Evolutionary conservation across 768 basidiomycete species (phyloP), one percentile per base, ranked within the genome.

Genomic region (Psilocybe azurescens): DNA sequence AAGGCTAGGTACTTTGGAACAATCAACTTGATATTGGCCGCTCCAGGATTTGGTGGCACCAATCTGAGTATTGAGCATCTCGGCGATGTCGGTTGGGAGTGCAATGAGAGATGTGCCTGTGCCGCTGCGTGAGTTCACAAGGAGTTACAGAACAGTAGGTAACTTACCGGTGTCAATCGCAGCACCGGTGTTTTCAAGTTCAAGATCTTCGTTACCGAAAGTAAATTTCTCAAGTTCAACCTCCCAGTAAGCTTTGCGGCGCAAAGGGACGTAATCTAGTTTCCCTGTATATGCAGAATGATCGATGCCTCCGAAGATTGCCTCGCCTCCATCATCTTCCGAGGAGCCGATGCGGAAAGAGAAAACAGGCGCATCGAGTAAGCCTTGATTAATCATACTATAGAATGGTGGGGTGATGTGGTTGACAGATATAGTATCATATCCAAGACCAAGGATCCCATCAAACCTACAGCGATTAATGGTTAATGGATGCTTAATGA

Each of bases 161-260:
- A 10, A 66, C 72, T 58, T 39, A 90, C 93, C 93, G 16, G 93
- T 95, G 70, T 95, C 93, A 62, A 95, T 95, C 47, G 94, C 93
- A 69, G 94, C 93, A 48, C 96, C 96, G 58, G 97, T 97, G 79
- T 89, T 90, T 66, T 97, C 94, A 13, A 99, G 84, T 66, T 98
- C 94, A 49, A 99, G 84, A 44, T 81, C 85, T 51, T 99, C 97
- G 48, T 89, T 81, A 52, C 96, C 97, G 59, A 99, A 96, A 3
- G 78, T 69, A 63, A 99, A 82, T 74, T 89, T 89, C 78, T 93
- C 83, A 29, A 99, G 89, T 74, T 97, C 95, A 50, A 99, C 94
- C 77, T 99, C 97, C 96, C 96, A 97, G 78, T 97, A 99, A 4
- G 94, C 97, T 83, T 93, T 95, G 69, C 94, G 87, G 69, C 96